Evolutionary conservation across 805 yeast genomes (phyloP).

Genomic region (Nematodospora valgi): DNA sequence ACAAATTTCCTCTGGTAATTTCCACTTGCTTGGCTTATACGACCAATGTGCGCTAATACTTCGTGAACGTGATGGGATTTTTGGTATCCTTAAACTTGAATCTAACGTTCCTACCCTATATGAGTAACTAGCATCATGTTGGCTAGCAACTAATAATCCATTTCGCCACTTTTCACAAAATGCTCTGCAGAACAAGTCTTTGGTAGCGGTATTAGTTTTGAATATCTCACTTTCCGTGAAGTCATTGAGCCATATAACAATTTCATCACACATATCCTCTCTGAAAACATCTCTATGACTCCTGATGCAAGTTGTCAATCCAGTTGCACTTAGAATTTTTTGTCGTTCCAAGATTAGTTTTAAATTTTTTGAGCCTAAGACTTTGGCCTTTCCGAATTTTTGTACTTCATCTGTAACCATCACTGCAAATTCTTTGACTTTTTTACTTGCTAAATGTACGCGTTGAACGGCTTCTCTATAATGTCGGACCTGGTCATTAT

Average conservation of each 20-base stretch:
- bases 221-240: conserved; percentile 53
- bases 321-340: conserved; percentile 55
- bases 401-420: conserved; percentile 71
- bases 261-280: conserved; percentile 77
- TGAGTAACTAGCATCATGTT: conserved; percentile 8
- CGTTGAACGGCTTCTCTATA: conserved; percentile 69
- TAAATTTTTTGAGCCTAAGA: conserved; percentile 54
- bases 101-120: conserved; percentile 33
- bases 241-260: conserved; percentile 62
- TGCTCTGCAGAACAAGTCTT: conserved; percentile 53
- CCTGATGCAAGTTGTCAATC: conserved; percentile 63
- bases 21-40: conserved; percentile 43
- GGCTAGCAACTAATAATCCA: conserved; percentile 31
- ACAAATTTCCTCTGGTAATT: conserved; percentile 39
- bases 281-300: conserved; percentile 67
- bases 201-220: conserved; percentile 43
- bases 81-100: conserved; percentile 35
- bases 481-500: conserved; percentile 80
- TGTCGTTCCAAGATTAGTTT: conserved; percentile 51
- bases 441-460: conserved; percentile 60
- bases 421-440: conserved; percentile 59
- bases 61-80: conserved; percentile 18
- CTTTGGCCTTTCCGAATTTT: conserved; percentile 63
- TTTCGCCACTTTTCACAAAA: conserved; percentile 60
- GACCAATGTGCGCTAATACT: conserved; percentile 32